These are phyloP conservation scores for Citrus hindsii DNA, from an alignment of 345 rosid genomes.

Conservation along the genomic window DNA sequence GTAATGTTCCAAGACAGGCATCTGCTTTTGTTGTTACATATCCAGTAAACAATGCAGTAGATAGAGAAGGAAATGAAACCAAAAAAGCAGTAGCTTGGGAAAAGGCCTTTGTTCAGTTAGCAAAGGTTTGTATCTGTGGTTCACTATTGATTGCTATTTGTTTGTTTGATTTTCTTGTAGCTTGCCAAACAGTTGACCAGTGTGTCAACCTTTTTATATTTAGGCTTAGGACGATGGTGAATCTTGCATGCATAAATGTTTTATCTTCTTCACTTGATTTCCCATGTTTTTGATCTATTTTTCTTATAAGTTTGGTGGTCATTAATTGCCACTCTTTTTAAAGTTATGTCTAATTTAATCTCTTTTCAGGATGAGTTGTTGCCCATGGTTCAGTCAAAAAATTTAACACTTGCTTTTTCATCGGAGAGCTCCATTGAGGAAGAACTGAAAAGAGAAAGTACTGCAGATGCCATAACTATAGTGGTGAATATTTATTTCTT, in stretches of 20 bases:
- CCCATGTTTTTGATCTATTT: background rate
- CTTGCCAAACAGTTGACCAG: background rate
- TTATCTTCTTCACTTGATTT: background rate
- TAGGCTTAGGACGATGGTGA: background rate
- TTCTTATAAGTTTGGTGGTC: background rate
- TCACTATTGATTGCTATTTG: background rate
- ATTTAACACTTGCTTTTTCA: conserved; percentile 85
- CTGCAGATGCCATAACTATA: conserved; percentile 84
- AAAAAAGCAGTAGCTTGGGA: conserved; percentile 91
- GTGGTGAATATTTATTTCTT: conserved; percentile 30
- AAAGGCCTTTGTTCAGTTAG: conserved; percentile 79
- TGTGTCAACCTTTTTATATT: background rate
- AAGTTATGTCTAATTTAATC: background rate
- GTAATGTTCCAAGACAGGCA: conserved; percentile 58
- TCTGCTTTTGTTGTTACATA: conserved; percentile 90
- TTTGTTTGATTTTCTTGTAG: background rate
- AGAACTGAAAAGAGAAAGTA: conserved; percentile 93
- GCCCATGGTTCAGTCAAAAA: conserved; percentile 62
- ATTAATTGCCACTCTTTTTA: no score
- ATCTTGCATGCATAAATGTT: background rate
- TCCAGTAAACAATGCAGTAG: conserved; percentile 82
- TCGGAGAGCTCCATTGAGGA: conserved; percentile 98
- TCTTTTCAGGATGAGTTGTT: conserved; percentile 64
- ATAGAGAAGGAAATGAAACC: conserved; percentile 48
- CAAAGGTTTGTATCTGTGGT: conserved; percentile 53